A percentile compares a stretch with the other conserved stretches of the same genome.
Evolutionary conservation across 306 rosid genomes (phyloP).

Genomic region (Vigna reflexopilosa): DNA sequence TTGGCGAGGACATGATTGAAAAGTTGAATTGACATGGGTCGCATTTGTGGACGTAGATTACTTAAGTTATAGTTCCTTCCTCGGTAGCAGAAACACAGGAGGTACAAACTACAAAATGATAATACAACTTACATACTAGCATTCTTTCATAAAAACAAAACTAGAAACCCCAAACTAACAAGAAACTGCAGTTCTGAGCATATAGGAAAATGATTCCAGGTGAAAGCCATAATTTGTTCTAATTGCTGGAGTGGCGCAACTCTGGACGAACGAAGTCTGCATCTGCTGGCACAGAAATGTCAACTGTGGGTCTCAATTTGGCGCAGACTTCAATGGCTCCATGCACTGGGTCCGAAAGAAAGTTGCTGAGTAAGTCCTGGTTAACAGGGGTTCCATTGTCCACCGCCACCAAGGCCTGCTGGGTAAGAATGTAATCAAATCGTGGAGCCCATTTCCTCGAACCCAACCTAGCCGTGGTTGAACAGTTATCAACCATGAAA

Average conservation of each 20-base stretch:
- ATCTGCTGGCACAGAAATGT: conserved; percentile 86
- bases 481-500: conserved; percentile 98
- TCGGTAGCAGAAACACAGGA: not conserved
- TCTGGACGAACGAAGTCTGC: conserved; percentile 98
- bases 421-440: conserved; percentile 85
- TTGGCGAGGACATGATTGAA: not conserved
- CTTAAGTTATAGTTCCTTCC: not conserved
- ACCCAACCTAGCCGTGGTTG: conserved; percentile 98
- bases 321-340: conserved; percentile 93
- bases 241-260: conserved; percentile 72
- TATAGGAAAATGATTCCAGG: not conserved
- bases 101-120: conserved; percentile 29
- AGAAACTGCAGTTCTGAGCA: conserved; percentile 19
- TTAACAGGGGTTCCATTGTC: conserved; percentile 75
- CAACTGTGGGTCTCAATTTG: conserved; percentile 88
- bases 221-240: conserved; percentile 30
- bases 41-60: not conserved
- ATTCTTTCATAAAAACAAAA: conserved; percentile 31
- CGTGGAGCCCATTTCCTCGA: conserved; percentile 99
- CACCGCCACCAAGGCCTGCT: conserved; percentile 93
- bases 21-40: not conserved
- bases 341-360: conserved; percentile 91
- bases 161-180: conserved; percentile 17
- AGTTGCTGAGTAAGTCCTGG: conserved; percentile 89
- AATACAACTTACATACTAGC: conserved; percentile 41